These are phyloP conservation scores for Salvia rosmarinus DNA, from an alignment of 257 asterid species.

Conservation along the genomic window DNA sequence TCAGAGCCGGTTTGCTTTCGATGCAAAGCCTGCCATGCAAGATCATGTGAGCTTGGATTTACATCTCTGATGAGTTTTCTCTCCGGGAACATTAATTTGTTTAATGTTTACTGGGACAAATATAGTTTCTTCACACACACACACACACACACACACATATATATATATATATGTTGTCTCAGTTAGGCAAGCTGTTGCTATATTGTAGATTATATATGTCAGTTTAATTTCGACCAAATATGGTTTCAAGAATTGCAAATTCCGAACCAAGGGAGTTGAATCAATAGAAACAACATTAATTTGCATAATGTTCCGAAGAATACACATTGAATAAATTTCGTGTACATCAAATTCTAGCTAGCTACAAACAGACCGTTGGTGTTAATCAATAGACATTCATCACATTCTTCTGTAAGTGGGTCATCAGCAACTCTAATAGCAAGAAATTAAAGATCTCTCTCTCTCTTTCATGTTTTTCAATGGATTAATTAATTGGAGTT, in stretches of 20 bases:
- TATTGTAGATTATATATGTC: neutral
- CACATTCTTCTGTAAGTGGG: constrained; percentile 28
- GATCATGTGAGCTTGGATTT: constrained; percentile 92
- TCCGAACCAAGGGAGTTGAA: neutral
- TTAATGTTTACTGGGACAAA: neutral
- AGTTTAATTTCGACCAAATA: neutral
- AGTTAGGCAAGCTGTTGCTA: neutral
- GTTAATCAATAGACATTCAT: constrained; percentile 17
- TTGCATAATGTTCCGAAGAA: neutral
- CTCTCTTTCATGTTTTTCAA: neutral
- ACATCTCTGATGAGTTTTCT: constrained; percentile 44
- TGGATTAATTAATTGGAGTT: constrained; percentile 1
- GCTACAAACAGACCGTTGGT: neutral
- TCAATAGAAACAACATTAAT: neutral
- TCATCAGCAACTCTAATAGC: constrained; percentile 17
- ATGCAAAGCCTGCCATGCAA: constrained; percentile 54
- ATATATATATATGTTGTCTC: neutral
- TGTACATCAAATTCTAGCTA: neutral
- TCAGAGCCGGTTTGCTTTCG: constrained; percentile 48
- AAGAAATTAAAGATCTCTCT: constrained; percentile 18
- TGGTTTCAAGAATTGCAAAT: neutral
- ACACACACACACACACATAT: too few relatives aligned
- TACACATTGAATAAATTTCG: too few relatives aligned
- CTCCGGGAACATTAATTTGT: neutral
- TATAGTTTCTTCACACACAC: neutral